Base-by-base conservation (phyloP, 352 stramenopile species). In the Labyrinthula sp. region DNA sequence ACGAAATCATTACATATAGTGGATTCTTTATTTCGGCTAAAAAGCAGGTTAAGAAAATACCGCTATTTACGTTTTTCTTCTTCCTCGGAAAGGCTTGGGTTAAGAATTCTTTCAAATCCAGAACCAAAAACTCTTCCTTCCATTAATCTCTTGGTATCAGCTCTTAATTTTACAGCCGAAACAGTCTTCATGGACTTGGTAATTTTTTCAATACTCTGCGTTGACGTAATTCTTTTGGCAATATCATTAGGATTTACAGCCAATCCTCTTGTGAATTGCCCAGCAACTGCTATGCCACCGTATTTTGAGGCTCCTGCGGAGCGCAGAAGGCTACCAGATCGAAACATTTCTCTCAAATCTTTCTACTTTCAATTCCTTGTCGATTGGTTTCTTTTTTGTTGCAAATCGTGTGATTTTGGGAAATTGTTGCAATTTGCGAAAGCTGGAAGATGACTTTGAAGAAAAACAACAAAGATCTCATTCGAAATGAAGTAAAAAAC, bases 151-250 rank as follows among this genome's bases (percentile, higher is more conserved):
- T 78, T 72, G 59, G 96, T 82, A 47, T 93, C 87, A 48, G 87
- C 88, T 62, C 89, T 86, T 58, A 97, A 82, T 73, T 97, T 98
- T 48, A 87, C 84, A 31, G 89, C 87, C 47, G 85, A 95, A 64
- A 98, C 89, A 87, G 97, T 96, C 69, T 98, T 98, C 88, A 98
- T 98, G 40, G 88, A 97, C 67, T 88, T 88, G 37, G 89, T 98
- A 70, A 98, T 97, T 74, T 98, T 98, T 58, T 80, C 73, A 49
- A 97, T 95, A 75, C 97, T 97, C 56, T 89, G 92, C 24, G 89
- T 98, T 15, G 85, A 87, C 47, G 73, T 71, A 59, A 97, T 98
- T 61, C 91, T 82, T 68, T 92, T 90, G 47, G 77, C 31, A 75
- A 52, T 52, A 15, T 27, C 43, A 31, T 52, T 52, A 12, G 43